Evolutionary conservation across 2,329 filamentous ascomycete genomes (phyloP).

Genomic region (Colletotrichum horii): DNA sequence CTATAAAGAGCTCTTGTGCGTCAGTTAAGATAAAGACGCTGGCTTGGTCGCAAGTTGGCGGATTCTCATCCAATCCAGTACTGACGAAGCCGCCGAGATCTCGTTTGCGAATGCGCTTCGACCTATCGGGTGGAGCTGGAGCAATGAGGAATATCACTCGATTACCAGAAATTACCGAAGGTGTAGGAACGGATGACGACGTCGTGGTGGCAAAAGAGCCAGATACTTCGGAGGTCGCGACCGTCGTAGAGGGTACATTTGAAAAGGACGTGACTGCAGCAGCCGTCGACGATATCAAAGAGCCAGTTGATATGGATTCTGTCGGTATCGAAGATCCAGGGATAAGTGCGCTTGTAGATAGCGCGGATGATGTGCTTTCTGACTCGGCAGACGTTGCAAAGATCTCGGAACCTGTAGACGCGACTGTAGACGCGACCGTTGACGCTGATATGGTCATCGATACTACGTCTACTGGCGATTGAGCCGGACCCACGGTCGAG

Average conservation of each 20-base stretch:
- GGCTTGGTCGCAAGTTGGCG: background rate
- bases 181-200: background rate
- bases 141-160: background rate
- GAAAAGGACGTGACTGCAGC: background rate
- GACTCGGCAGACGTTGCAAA: background rate
- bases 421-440: background rate
- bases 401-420: background rate
- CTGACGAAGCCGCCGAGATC: background rate
- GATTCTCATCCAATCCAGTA: background rate
- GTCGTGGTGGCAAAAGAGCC: background rate
- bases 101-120: background rate
- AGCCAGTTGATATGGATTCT: background rate
- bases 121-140: background rate
- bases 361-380: background rate
- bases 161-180: too few species aligned
- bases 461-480: background rate
- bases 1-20: background rate
- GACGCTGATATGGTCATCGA: background rate
- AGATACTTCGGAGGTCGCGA: background rate
- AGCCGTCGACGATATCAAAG: background rate
- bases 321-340: background rate
- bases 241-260: background rate
- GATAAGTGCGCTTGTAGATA: background rate
- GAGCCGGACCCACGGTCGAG: background rate
- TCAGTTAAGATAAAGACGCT: background rate